A percentile compares a stretch with the other conserved stretches of the same genome.
Conservation (phyloP, 331 rosid species). For the Pyrus hybrid region DNA sequence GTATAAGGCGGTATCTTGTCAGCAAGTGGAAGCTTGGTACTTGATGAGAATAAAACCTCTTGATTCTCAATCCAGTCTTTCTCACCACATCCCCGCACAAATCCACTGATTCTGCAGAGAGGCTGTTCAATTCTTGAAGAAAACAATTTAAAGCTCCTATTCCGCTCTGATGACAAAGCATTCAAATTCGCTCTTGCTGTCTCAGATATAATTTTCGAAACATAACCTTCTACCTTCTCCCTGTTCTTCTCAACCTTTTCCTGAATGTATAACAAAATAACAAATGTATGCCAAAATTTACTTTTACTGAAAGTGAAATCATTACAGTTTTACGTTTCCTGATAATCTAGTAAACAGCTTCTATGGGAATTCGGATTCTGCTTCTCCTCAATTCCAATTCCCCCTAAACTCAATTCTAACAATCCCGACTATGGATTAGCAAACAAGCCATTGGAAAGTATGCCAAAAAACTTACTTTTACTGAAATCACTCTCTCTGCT, state of each 20-base stretch:
- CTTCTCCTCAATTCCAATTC: no score
- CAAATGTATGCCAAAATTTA: slow-evolving; percentile 16
- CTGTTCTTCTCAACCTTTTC: slow-evolving; percentile 64
- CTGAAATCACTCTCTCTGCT: slow-evolving; percentile 46
- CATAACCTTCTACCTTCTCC: slow-evolving; percentile 43
- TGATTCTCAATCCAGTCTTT: slow-evolving; percentile 41
- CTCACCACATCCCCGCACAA: slow-evolving; percentile 53
- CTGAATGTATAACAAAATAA: slow-evolving; percentile 28
- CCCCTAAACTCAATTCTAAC: no score
- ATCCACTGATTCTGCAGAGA: slow-evolving; percentile 45
- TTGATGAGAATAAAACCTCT: slow-evolving; percentile 41
- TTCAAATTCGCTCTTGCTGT: slow-evolving; percentile 26
- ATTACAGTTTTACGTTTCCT: no score
- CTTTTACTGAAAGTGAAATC: slow-evolving; percentile 28
- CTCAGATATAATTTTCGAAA: slow-evolving; percentile 26
- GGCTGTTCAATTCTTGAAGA: slow-evolving; percentile 58
- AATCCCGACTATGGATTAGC: no score
- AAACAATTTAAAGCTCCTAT: slow-evolving; percentile 38
- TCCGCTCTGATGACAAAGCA: slow-evolving; percentile 20
- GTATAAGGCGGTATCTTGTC: slow-evolving; percentile 77
- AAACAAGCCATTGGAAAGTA: no score
- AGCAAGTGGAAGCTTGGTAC: slow-evolving; percentile 51
- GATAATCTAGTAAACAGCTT: no score
- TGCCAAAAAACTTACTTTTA: slow-evolving; percentile 39
- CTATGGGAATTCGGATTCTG: no score